phyloP scores from a whole-genome alignment of 495 filamentous ascomycete genomes.

The Podospora australis region DNA sequence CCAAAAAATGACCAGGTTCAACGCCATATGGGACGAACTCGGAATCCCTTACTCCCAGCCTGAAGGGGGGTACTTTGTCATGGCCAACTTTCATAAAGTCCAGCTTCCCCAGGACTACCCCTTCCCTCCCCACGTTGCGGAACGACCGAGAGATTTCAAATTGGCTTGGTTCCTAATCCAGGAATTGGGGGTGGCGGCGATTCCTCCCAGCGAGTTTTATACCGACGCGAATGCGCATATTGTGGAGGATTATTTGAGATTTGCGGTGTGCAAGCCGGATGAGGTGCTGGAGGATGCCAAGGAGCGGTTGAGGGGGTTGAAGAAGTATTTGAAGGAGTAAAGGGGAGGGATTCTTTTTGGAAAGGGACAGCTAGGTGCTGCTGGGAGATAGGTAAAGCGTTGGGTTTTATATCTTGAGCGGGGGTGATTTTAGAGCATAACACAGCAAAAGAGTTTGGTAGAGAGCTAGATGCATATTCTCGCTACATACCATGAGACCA shows the following conservation, averaged over 20 bases:
- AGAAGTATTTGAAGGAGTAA: slow-evolving; percentile 57
- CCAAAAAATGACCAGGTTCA: slow-evolving; percentile 80
- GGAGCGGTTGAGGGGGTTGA: slow-evolving; percentile 78
- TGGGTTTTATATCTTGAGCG: too few species aligned
- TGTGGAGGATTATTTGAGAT: slow-evolving; percentile 86
- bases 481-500: too few species aligned
- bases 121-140: slow-evolving; percentile 83
- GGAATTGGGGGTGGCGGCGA: slow-evolving; percentile 91
- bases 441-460: too few species aligned
- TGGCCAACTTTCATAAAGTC: slow-evolving; percentile 84
- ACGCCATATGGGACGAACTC: slow-evolving; percentile 80
- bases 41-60: slow-evolving; percentile 86
- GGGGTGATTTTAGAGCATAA: too few species aligned
- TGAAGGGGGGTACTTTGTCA: slow-evolving; percentile 93
- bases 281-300: slow-evolving; percentile 83
- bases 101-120: slow-evolving; percentile 72
- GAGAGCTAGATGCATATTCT: too few species aligned
- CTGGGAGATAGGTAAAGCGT: too few species aligned
- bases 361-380: background rate
- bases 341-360: background rate
- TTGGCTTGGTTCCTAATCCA: slow-evolving; percentile 93
- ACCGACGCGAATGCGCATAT: slow-evolving; percentile 74
- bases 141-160: slow-evolving; percentile 85
- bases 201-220: slow-evolving; percentile 96
- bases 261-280: slow-evolving; percentile 96